Evolutionary conservation across 2,329 filamentous ascomycete species (phyloP), one percentile per base, ranked within the genome.

Genomic region (Scopulariopsis brevicaulis): DNA sequence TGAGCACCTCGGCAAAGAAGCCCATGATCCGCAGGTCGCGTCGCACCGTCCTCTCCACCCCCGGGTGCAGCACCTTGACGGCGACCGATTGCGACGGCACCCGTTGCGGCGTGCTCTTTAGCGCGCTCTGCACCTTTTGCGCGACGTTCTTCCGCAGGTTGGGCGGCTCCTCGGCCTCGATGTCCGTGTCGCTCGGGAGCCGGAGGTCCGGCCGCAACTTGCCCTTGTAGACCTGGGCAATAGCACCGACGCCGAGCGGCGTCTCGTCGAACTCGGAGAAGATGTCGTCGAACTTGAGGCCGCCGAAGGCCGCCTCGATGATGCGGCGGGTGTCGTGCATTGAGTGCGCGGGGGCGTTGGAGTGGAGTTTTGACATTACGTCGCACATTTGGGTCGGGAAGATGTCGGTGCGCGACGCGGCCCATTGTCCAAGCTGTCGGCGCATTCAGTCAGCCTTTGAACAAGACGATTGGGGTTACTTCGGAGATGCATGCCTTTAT

Each of bases 221-320:
- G 0, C 94, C 94, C 68, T 90, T 95, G 79, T 99, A 99, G 2
- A 97, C 94, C 70, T 99, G 94, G 0, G 94, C 94, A 65, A 99
- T 97, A 34, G 94, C 94, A 12, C 94, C 94, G 1, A 97, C 93
- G 1, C 94, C 94, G 0, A 99, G 75, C 0, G 94, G 94, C 63
- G 78, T 84, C 71, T 95, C 89, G 32, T 96, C 80, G 64, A 99
- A 99, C 69, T 97, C 94, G 34, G 96, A 90, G 65, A 99, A 99
- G 60, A 99, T 96, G 5, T 96, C 89, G 14, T 93, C 85, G 63
- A 99, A 96, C 0, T 72, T 65, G 58, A 88, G 80, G 1, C 88
- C 90, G 59, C 85, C 83, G 67, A 99, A 99, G 0, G 94, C 92
- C 40, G 83, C 82, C 63, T 84, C 80, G 28, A 99, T 86, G 2